phyloP scores from a whole-genome alignment of 768 basidiomycete species.

The Cyclocybe cylindracea region DNA sequence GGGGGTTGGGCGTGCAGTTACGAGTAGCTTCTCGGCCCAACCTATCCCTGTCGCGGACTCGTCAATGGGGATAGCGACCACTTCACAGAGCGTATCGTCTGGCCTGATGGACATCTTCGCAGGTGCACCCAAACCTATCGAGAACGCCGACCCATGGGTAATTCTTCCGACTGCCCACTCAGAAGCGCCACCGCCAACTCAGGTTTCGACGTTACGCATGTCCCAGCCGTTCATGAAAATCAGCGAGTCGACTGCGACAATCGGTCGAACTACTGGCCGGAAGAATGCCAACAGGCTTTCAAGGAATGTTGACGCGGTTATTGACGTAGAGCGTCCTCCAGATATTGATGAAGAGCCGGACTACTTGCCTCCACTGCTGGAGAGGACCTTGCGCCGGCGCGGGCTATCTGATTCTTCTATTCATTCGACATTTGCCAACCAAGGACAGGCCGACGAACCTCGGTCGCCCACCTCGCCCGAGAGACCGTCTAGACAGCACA shows the following conservation, averaged over 20 bases:
- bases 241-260: slow-evolving; percentile 18
- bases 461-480: slow-evolving; percentile 11
- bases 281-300: slow-evolving; percentile 42
- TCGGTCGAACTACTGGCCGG: slow-evolving; percentile 22
- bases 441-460: slow-evolving; percentile 36
- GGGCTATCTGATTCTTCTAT: slow-evolving; percentile 94
- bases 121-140: slow-evolving; percentile 64
- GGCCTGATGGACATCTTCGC: slow-evolving; percentile 89
- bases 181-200: slow-evolving; percentile 27
- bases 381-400: slow-evolving; percentile 71
- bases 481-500: slow-evolving; percentile 12
- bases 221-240: slow-evolving; percentile 21
- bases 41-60: slow-evolving; percentile 7
- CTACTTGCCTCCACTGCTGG: slow-evolving; percentile 52
- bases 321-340: slow-evolving; percentile 49
- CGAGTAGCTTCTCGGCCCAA: slow-evolving; percentile 34
- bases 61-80: slow-evolving; percentile 5
- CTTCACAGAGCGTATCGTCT: slow-evolving; percentile 12
- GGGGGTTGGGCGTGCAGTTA: slow-evolving; percentile 44
- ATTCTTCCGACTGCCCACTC: slow-evolving; percentile 49
- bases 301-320: slow-evolving; percentile 75
- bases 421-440: slow-evolving; percentile 75
- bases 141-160: slow-evolving; percentile 69
- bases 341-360: slow-evolving; percentile 39
- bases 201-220: slow-evolving; percentile 8